Evolutionary conservation across 73 alveolate species (phyloP).

Genomic region (Paramecium biaurelia): DNA sequence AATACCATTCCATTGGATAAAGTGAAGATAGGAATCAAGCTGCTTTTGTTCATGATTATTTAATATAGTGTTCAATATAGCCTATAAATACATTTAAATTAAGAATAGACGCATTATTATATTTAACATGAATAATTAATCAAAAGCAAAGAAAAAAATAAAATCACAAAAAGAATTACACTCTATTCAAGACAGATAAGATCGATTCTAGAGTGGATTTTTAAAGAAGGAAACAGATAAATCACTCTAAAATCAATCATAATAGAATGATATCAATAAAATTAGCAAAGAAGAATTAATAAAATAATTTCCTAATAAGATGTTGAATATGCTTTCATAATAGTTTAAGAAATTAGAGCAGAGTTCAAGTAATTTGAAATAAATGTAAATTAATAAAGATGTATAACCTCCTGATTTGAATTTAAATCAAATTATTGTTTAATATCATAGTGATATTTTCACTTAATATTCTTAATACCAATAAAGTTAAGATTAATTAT

Average conservation of each 20-base stretch:
- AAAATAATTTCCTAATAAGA: neutral
- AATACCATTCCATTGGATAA: conserved; percentile 45
- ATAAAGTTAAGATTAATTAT: neutral
- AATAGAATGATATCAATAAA: neutral
- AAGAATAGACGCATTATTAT: neutral
- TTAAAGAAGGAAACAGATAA: neutral
- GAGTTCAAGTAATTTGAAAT: neutral
- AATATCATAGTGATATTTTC: neutral
- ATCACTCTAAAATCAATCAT: neutral
- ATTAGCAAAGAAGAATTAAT: neutral
- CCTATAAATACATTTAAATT: neutral
- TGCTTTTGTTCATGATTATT: neutral
- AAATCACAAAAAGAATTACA: neutral
- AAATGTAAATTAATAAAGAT: neutral
- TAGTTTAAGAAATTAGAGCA: neutral
- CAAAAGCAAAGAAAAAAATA: neutral
- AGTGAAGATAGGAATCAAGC: neutral
- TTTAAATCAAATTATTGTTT: neutral
- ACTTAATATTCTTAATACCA: neutral
- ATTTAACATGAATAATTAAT: neutral
- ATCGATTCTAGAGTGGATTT: neutral
- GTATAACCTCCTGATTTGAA: neutral
- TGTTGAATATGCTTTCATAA: neutral
- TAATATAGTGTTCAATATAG: neutral
- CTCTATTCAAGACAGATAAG: neutral